A percentile compares a stretch with the other conserved stretches of the same genome.
Conservation (phyloP, 1,284 basidiomycete species). For the Fomitopsis schrenkii region DNA sequence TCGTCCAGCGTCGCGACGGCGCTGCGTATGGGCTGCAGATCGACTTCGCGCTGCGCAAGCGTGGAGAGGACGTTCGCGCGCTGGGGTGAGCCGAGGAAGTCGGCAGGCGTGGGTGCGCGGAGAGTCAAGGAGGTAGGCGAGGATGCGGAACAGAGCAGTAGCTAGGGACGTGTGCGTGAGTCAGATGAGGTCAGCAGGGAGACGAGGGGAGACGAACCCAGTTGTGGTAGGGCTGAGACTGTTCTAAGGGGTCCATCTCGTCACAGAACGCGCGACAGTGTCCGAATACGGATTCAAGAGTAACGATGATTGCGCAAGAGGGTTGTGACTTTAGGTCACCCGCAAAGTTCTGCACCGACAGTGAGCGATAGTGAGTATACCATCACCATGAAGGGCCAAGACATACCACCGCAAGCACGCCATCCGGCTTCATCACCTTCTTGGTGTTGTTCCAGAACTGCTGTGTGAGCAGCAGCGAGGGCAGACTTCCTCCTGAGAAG, state of each 20-base stretch:
- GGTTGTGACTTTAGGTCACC: slow-evolving; percentile 63
- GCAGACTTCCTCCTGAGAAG: slow-evolving; percentile 87
- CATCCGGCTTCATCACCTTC: slow-evolving; percentile 61
- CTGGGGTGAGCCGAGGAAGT: slow-evolving; percentile 66
- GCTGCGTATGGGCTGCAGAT: slow-evolving; percentile 44
- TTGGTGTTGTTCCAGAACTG: slow-evolving; percentile 80
- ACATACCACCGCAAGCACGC: slow-evolving; percentile 77
- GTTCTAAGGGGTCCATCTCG: slow-evolving; percentile 40
- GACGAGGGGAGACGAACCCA: slow-evolving; percentile 47
- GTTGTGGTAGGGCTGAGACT: slow-evolving; percentile 60
- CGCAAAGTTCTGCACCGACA: slow-evolving; percentile 57
- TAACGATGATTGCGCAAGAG: slow-evolving; percentile 63
- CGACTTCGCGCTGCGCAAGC: slow-evolving; percentile 48
- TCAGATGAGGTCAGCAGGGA: neutral
- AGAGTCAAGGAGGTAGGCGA: slow-evolving; percentile 58
- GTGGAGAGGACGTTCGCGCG: slow-evolving; percentile 46
- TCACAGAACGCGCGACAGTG: slow-evolving; percentile 84
- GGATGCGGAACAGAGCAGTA: slow-evolving; percentile 70
- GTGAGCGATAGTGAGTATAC: neutral
- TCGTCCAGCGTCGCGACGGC: slow-evolving; percentile 14
- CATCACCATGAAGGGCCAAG: neutral
- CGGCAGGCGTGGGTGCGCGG: slow-evolving; percentile 48
- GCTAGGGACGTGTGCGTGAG: slow-evolving; percentile 36
- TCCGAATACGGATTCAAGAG: slow-evolving; percentile 62
- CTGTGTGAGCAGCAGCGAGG: slow-evolving; percentile 74